A percentile compares a stretch with the other conserved stretches of the same genome.
Conservation (phyloP, 1,284 basidiomycete species). For the Papiliotrema fonsecae region DNA sequence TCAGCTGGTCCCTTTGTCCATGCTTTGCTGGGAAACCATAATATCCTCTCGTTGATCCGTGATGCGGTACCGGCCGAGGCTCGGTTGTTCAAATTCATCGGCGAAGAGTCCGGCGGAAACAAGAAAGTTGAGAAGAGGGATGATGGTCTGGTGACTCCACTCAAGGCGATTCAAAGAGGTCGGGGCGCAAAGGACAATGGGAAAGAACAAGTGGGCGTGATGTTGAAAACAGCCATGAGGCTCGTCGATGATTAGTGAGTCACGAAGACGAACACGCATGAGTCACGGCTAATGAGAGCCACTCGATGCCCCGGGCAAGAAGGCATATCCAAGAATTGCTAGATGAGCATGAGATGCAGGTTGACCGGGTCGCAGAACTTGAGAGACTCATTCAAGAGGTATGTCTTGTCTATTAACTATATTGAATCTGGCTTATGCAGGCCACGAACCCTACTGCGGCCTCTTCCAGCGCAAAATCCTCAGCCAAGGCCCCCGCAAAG, state of each 20-base stretch:
- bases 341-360: conserved; percentile 29
- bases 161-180: conserved; percentile 22
- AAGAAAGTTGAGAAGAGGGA: conserved; percentile 39
- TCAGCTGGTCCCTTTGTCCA: conserved; percentile 37
- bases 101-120: conserved; percentile 25
- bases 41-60: conserved; percentile 35
- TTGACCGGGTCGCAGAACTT: conserved; percentile 31
- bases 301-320: conserved; percentile 40
- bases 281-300: conserved; percentile 15
- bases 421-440: neutral
- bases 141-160: conserved; percentile 32
- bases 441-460: neutral
- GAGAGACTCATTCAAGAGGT: conserved; percentile 37
- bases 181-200: conserved; percentile 4
- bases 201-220: conserved; percentile 31
- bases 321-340: conserved; percentile 28
- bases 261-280: neutral
- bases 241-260: conserved; percentile 44
- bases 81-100: conserved; percentile 39
- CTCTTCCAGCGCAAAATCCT: too few species aligned
- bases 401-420: neutral
- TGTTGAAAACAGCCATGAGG: conserved; percentile 36
- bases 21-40: conserved; percentile 31
- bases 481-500: too few species aligned
- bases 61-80: conserved; percentile 39